Evolutionary conservation across 768 basidiomycete species (phyloP).

Genomic region (Auricularia heimuer): DNA sequence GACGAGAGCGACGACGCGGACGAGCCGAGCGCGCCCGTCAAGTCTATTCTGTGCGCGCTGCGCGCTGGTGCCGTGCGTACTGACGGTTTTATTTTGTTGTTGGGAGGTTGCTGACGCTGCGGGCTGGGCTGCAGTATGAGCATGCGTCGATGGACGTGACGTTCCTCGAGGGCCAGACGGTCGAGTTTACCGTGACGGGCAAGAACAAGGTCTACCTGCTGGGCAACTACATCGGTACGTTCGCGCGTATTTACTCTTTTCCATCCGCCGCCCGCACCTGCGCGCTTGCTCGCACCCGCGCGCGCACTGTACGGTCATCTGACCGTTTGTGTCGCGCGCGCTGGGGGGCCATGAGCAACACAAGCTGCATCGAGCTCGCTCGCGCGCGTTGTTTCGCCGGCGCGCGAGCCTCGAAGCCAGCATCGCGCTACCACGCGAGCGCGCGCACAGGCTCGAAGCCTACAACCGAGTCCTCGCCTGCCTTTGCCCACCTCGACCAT

Average conservation of each 20-base stretch:
- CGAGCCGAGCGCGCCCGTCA: slow-evolving; percentile 17
- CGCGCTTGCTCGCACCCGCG: neutral
- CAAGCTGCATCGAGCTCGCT: too few species aligned
- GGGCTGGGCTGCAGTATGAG: slow-evolving; percentile 46
- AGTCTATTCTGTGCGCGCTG: slow-evolving; percentile 66
- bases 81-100: neutral
- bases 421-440: too few species aligned
- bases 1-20: slow-evolving; percentile 10
- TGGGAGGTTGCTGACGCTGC: neutral
- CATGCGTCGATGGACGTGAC: slow-evolving; percentile 63
- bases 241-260: too few species aligned
- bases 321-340: too few species aligned
- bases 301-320: too few species aligned
- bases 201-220: slow-evolving; percentile 76
- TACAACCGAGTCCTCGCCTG: too few species aligned
- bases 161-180: slow-evolving; percentile 55
- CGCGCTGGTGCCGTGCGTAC: slow-evolving; percentile 64
- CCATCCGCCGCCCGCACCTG: slow-evolving; percentile 12
- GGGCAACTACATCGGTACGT: slow-evolving; percentile 75
- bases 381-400: too few species aligned
- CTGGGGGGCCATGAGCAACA: too few species aligned
- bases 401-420: too few species aligned
- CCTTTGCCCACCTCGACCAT: too few species aligned
- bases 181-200: slow-evolving; percentile 61
- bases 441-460: too few species aligned